Evolutionary conservation across 2,329 filamentous ascomycete species (phyloP).

Genomic region (Pseudogymnoascus verrucosus): DNA sequence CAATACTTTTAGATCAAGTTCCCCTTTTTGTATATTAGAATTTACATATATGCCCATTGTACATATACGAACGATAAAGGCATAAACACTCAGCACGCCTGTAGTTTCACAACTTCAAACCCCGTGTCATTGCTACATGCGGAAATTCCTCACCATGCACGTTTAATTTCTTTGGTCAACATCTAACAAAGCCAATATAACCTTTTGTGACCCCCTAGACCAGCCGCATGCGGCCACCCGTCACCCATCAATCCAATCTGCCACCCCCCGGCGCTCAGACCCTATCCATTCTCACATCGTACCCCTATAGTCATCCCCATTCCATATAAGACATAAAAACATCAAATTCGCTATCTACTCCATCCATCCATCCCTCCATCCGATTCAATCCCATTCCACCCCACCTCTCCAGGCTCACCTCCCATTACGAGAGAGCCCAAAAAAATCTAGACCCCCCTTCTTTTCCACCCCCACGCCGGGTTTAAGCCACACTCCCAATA

Average conservation of each 20-base stretch:
- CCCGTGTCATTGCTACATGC: neutral
- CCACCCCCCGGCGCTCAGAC: too few relatives aligned
- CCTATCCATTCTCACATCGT: neutral
- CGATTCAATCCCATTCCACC: neutral
- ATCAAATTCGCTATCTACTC: constrained; percentile 7
- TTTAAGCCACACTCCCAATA: constrained; percentile 65
- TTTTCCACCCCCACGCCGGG: neutral
- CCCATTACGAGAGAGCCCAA: neutral
- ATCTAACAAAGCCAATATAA: neutral
- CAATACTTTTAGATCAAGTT: neutral
- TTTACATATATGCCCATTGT: neutral
- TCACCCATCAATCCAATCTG: neutral
- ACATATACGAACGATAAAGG: neutral
- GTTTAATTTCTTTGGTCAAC: neutral
- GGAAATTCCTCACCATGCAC: neutral
- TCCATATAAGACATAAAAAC: neutral
- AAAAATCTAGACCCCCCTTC: neutral
- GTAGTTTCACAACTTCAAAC: neutral
- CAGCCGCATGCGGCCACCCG: neutral
- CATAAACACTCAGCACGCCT: neutral
- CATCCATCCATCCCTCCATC: neutral
- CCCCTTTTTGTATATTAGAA: neutral
- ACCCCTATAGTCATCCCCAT: too few relatives aligned
- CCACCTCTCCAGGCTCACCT: neutral
- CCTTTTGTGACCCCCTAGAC: neutral